These are phyloP conservation scores for Pyrus bretschneideri DNA, from an alignment of 306 rosid genomes.

Conservation along the genomic window DNA sequence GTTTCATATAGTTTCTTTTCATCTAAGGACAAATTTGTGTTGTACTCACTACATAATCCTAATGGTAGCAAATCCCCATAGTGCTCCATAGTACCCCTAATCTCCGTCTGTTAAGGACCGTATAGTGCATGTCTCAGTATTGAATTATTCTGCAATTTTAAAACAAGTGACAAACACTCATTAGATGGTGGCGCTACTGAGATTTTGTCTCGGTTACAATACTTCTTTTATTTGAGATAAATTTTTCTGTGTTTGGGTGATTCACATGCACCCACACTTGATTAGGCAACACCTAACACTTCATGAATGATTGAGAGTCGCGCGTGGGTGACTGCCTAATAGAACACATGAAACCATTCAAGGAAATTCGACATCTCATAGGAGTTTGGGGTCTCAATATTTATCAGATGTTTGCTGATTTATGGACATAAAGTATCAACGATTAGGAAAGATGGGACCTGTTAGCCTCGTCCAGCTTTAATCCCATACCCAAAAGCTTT, in stretches of 20 bases:
- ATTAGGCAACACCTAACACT: background rate
- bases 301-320: no score
- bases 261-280: background rate
- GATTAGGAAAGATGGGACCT: slow-evolving; percentile 21
- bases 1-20: no score
- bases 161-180: no score
- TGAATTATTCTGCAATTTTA: no score
- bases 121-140: no score
- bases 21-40: no score
- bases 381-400: background rate
- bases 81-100: no score
- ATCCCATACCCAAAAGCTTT: slow-evolving; percentile 7
- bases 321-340: no score
- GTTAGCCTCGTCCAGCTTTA: slow-evolving; percentile 3
- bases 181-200: background rate
- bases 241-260: background rate
- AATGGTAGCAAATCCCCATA: no score
- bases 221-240: no score
- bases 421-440: slow-evolving; percentile 1
- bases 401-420: background rate
- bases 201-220: background rate
- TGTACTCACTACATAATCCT: no score
- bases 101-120: no score
- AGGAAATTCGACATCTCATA: background rate
- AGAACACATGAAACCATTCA: background rate